Evolutionary conservation across 768 basidiomycete species (phyloP).

Genomic region (Rhizopogon vesiculosus): DNA sequence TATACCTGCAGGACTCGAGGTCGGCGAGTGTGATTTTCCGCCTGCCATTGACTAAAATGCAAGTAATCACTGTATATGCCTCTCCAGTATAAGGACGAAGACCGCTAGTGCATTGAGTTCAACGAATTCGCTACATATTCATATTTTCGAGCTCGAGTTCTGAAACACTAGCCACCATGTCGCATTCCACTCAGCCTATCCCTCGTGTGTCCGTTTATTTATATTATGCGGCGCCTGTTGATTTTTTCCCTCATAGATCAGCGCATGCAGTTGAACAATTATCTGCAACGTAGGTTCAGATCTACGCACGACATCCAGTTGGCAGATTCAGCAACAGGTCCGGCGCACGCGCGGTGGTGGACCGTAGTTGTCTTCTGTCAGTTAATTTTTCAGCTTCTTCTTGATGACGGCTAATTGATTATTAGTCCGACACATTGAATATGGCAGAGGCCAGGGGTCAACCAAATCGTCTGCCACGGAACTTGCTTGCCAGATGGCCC

Average conservation of each 20-base stretch:
- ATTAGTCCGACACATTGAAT: constrained; percentile 18
- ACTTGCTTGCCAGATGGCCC: constrained; percentile 6
- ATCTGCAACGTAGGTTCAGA: constrained; percentile 12
- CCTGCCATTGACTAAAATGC: neutral
- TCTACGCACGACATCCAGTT: neutral
- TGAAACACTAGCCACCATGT: neutral
- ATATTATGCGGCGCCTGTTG: neutral
- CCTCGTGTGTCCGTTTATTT: neutral
- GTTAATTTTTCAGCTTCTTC: neutral
- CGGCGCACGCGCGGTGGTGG: neutral
- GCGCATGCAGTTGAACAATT: constrained; percentile 22
- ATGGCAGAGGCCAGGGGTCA: constrained; percentile 15
- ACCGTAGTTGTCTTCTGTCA: neutral
- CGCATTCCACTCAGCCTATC: neutral
- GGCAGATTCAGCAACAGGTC: constrained; percentile 3
- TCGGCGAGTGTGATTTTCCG: neutral
- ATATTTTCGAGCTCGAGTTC: neutral
- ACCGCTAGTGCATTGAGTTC: neutral
- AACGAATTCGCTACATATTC: neutral
- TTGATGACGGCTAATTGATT: neutral
- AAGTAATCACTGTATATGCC: neutral
- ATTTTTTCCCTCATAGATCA: constrained; percentile 9
- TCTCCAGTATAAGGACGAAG: neutral
- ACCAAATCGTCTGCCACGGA: constrained; percentile 20
- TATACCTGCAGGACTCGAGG: neutral